Base-by-base conservation (phyloP, 495 filamentous ascomycete species). In the Lasiosphaeriaceae sp. region DNA sequence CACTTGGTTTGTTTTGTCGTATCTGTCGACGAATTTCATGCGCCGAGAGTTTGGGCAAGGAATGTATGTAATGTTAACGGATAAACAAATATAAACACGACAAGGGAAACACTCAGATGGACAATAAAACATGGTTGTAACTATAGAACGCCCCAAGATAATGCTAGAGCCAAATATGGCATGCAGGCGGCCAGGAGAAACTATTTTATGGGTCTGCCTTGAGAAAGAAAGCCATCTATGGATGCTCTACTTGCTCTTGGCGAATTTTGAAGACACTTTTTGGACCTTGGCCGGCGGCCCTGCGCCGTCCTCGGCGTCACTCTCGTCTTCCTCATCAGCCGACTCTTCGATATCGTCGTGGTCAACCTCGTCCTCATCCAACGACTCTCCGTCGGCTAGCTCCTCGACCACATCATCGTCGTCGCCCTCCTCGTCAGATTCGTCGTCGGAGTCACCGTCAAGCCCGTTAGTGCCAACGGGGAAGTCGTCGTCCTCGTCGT, bases 341-440 rank as follows among this genome's bases (percentile, higher is more conserved):
- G 52, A 57, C 49, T 74, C 71, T 31, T 70, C 67, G 3, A 71
- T 65, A 39, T 74, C 71, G 51, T 74, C 71, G 49, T 70, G 66
- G 49, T 73, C 68, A 2, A 71, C 70, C 46, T 72, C 69, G 43
- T 74, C 70, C 57, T 74, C 71, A 35, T 72, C 71, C 9, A 71
- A 44, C 11, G 61, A 65, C 61, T 73, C 70, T 1, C 53, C 63
- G 1, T 64, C 68, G 9, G 57, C 64, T 37, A 68, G 20, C 19
- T 71, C 67, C n/a, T n/a, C n/a, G n/a, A n/a, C n/a, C 55, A 71
- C 55, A 14, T 65, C 35, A 14, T 66, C 69, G 12, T 63, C 66
- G 20, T 67, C 62, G 47, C 66, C 60, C 12, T 70, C 67, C 17
- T 68, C 68, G 5, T 69, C 65, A 17, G 64, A 67, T 41, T 70